phyloP scores from a whole-genome alignment of 352 stramenopile species.

The Aphanomyces invadans region DNA sequence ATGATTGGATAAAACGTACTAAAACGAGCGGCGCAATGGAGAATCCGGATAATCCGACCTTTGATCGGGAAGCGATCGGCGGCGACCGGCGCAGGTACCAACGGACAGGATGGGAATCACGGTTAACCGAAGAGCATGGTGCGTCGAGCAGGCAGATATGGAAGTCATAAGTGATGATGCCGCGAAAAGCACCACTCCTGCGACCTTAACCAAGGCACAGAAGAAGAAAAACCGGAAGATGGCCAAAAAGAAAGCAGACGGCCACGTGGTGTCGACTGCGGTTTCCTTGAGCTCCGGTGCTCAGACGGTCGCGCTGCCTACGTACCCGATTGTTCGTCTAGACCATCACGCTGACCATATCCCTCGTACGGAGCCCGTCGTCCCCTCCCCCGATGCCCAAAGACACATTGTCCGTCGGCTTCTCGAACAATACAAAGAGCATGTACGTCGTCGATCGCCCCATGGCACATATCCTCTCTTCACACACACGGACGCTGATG shows the following conservation, averaged over 20 bases:
- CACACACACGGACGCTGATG: no score
- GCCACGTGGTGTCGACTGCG: background rate
- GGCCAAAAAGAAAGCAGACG: constrained; percentile 16
- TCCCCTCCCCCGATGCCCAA: constrained; percentile 8
- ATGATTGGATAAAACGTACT: background rate
- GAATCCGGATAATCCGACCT: background rate
- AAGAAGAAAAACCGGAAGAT: constrained; percentile 26
- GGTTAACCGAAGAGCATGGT: background rate
- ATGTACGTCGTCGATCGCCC: constrained; percentile 2
- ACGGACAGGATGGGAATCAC: no score
- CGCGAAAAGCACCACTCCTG: no score
- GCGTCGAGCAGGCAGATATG: no score
- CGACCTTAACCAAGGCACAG: background rate
- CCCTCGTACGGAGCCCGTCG: background rate
- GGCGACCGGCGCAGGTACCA: no score
- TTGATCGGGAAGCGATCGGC: background rate
- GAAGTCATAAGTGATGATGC: no score
- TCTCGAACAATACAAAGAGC: constrained; percentile 5
- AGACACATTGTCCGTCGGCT: constrained; percentile 11
- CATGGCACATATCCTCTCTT: background rate
- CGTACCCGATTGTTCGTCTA: background rate
- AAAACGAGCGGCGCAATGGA: background rate
- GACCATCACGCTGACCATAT: background rate
- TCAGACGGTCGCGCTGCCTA: background rate
- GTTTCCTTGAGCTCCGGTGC: background rate